Base-by-base conservation (phyloP, 1,139 yeast genomes). In the Zygosaccharomyces sapae region DNA sequence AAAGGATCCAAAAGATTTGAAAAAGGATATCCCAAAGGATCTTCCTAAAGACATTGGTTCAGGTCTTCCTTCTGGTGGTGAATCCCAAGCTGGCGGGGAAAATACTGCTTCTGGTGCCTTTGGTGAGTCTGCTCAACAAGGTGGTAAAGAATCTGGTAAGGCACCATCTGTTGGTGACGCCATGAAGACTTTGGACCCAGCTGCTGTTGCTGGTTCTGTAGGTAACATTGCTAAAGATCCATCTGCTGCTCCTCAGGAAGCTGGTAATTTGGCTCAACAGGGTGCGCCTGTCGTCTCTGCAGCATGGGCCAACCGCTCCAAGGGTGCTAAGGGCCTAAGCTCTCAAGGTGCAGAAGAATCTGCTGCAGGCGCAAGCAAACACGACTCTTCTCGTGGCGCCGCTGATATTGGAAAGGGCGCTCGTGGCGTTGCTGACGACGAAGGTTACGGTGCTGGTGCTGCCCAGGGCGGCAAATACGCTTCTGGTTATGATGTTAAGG, bases 241-340 rank as follows among this genome's bases (percentile, higher is more conserved):
- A 16, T 25, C 41, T 27, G 5, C 41, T 10, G 22, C 24, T 38
- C 34, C 33, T 9, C 25, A 19, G 22, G 41, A 38, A 38, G 33
- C 13, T 8, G 34, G 31, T 22, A 38, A 38, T 7, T 27, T 29
- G 13, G 34, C 33, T 7, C 20, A 38, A 13, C 20, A 38, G 18
- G 41, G 27, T 27, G 47, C 49, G 2, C 43, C 40, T 16, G 44
- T 48, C 7, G 49, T 44, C 6, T 37, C 47, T 27, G 31, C 39
- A 12, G 46, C 31, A 10, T 38, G 38, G 4, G 29, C 45, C 7
- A 22, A 22, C 7, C 25, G 25, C 7, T 22, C 25, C 25, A 22
- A 22, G 7, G 25, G 25, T 22, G 8, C 9, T 5, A 22, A 22
- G 25, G 25, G 25, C 7, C 2, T 22, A 6, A 22, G 7, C 9